A percentile compares a stretch with the other conserved stretches of the same genome.
Conservation (phyloP, 805 yeast genomes). For the Clavispora phyllophila region DNA sequence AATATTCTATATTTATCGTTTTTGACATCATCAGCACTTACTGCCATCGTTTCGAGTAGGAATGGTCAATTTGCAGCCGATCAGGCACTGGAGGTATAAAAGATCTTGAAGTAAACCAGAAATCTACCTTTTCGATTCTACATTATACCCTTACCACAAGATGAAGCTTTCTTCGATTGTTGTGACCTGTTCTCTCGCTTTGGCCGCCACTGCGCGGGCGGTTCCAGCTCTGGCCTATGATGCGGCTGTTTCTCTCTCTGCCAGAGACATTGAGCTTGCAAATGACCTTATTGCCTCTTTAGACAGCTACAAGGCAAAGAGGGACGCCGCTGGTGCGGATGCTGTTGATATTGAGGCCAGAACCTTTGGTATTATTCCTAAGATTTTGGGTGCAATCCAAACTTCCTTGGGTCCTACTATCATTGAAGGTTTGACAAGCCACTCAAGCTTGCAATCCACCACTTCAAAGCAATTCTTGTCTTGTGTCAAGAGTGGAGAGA, state of each 20-base stretch:
- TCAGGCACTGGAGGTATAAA: not conserved
- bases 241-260: conserved; percentile 6
- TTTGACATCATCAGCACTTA: not conserved
- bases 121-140: not conserved
- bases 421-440: conserved; percentile 28
- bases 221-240: conserved; percentile 13
- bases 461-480: conserved; percentile 24
- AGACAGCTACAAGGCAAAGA: conserved; percentile 25
- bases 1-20: not conserved
- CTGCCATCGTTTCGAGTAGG: not conserved
- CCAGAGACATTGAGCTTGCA: conserved; percentile 17
- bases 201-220: conserved; percentile 12
- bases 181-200: conserved; percentile 15
- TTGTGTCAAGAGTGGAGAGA: conserved; percentile 26
- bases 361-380: conserved; percentile 38
- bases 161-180: conserved; percentile 14
- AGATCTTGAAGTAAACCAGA: not conserved
- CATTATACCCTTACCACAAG: not conserved
- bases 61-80: not conserved
- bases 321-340: conserved; percentile 17
- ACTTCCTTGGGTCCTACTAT: conserved; percentile 35
- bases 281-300: conserved; percentile 25
- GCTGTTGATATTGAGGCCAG: conserved; percentile 27
- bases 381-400: conserved; percentile 33
- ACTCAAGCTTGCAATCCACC: conserved; percentile 26